Conservation (phyloP, 495 filamentous ascomycete genomes). For the Pyrenula massariospora region DNA sequence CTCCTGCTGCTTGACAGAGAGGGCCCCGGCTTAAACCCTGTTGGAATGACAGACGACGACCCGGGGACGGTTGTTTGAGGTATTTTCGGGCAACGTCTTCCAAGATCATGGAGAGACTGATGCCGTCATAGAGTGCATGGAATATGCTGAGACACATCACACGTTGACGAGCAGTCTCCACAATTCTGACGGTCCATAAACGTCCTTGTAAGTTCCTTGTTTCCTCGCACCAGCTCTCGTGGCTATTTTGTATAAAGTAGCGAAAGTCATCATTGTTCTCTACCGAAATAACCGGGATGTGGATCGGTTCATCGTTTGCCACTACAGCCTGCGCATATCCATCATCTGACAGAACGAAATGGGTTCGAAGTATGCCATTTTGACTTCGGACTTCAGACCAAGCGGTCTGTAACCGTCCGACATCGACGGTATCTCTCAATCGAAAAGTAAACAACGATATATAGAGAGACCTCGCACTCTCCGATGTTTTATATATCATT, state of each 20-base stretch:
- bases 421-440: constrained; percentile 27
- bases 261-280: constrained; percentile 16
- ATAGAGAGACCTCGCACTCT: constrained; percentile 43
- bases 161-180: constrained; percentile 14
- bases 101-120: constrained; percentile 58
- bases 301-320: background rate
- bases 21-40: constrained; percentile 20
- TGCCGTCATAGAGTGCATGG: constrained; percentile 84
- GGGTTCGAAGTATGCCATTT: constrained; percentile 51
- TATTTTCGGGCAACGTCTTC: constrained; percentile 36
- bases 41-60: constrained; percentile 12
- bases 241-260: constrained; percentile 11
- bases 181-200: constrained; percentile 33
- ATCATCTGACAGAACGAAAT: constrained; percentile 52
- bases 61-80: constrained; percentile 2
- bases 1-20: constrained; percentile 8
- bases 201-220: constrained; percentile 15
- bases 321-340: constrained; percentile 62
- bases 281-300: constrained; percentile 1
- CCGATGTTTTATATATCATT: constrained; percentile 59
- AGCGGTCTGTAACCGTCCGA: constrained; percentile 29
- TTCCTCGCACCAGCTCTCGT: constrained; percentile 27
- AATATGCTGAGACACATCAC: constrained; percentile 56
- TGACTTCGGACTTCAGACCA: constrained; percentile 35
- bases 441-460: constrained; percentile 57